Conservation (phyloP, 2,329 filamentous ascomycete genomes). For the Lecanicillium sp. region DNA sequence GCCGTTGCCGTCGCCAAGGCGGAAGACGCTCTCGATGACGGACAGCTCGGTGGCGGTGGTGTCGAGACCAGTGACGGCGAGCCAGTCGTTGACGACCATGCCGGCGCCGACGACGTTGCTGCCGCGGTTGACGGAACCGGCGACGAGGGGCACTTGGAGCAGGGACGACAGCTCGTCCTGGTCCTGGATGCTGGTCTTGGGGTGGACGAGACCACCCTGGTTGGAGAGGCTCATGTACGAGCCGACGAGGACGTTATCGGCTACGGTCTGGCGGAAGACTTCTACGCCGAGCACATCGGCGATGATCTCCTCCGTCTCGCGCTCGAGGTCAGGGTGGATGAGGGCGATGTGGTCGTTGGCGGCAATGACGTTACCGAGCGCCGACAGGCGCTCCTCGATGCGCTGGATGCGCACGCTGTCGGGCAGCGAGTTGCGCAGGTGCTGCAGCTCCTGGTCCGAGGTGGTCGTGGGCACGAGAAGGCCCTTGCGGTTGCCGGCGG, state of each 20-base stretch:
- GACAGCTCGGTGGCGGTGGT: conserved; percentile 97
- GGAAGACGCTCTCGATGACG: conserved; percentile 93
- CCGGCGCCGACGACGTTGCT: conserved; percentile 85
- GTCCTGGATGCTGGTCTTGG: conserved; percentile 94
- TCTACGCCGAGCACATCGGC: conserved; percentile 87
- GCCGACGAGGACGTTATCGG: conserved; percentile 93
- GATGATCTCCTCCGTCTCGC: conserved; percentile 97
- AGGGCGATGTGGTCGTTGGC: conserved; percentile 95
- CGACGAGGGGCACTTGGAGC: conserved; percentile 91
- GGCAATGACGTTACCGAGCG: conserved; percentile 94
- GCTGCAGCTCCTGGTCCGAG: conserved; percentile 96
- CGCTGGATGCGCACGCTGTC: conserved; percentile 90
- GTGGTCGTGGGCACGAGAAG: conserved; percentile 93
- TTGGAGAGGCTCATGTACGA: conserved; percentile 96
- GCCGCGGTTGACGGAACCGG: conserved; percentile 88
- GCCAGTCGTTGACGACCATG: conserved; percentile 69
- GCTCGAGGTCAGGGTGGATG: conserved; percentile 91
- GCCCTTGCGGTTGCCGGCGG: conserved; percentile 92
- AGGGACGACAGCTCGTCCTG: conserved; percentile 94
- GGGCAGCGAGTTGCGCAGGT: conserved; percentile 90
- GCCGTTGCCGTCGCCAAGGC: conserved; percentile 78
- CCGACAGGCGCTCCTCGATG: conserved; percentile 94
- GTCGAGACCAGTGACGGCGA: conserved; percentile 87
- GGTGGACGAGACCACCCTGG: conserved; percentile 93
- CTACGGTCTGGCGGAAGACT: conserved; percentile 89